Percentiles rank a stretch among this genome's conserved stretches.
These are phyloP conservation scores for Nematocida sp. DNA, from an alignment of 371 early-diverging fungal genomes.

Conservation along the genomic window DNA sequence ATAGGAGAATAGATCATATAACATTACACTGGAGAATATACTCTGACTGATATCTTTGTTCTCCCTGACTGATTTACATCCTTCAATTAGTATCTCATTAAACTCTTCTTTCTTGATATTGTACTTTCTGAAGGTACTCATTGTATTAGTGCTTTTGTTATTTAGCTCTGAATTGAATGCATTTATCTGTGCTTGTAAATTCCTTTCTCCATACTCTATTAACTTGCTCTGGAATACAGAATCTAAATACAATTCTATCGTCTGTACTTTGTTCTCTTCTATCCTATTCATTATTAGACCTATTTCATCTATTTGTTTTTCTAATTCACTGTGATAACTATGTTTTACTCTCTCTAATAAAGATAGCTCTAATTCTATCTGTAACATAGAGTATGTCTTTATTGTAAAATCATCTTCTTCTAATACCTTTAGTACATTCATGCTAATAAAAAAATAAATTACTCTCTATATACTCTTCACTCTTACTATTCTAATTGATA, in stretches of 20 bases:
- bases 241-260: slow-evolving; percentile 30
- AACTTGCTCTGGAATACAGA: slow-evolving; percentile 37
- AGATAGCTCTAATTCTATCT: slow-evolving; percentile 18
- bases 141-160: neutral
- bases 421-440: slow-evolving; percentile 7
- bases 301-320: slow-evolving; percentile 35
- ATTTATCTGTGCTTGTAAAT: neutral
- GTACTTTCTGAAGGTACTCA: neutral
- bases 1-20: slow-evolving; percentile 33
- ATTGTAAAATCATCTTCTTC: slow-evolving; percentile 6
- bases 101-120: slow-evolving; percentile 29
- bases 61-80: neutral
- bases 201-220: slow-evolving; percentile 31
- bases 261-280: neutral
- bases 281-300: slow-evolving; percentile 9
- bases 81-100: neutral
- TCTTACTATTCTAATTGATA: neutral
- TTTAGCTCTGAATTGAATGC: slow-evolving; percentile 8
- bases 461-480: neutral
- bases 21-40: slow-evolving; percentile 25
- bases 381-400: slow-evolving; percentile 24
- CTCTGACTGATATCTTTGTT: neutral
- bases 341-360: slow-evolving; percentile 7
- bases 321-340: slow-evolving; percentile 44
- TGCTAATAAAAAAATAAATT: neutral